A percentile compares a stretch with the other conserved stretches of the same genome.
phyloP scores from a whole-genome alignment of 495 filamentous ascomycete species.

The Lasiosphaeris hirsuta region DNA sequence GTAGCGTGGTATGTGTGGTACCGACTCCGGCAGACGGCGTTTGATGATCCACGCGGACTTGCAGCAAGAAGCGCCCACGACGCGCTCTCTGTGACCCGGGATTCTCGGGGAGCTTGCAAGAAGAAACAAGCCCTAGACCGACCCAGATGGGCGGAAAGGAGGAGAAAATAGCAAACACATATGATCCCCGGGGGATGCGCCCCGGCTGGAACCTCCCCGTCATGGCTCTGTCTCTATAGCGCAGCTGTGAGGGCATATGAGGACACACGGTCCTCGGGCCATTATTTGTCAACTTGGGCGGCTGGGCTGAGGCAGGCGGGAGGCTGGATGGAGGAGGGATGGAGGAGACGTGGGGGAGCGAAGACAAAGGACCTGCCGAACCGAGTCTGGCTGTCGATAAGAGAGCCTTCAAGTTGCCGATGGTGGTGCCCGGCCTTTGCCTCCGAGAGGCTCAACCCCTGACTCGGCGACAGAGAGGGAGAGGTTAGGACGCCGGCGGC shows the following conservation, averaged over 20 bases:
- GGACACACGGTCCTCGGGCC: not conserved
- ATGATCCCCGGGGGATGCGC: not conserved
- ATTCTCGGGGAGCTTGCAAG: not conserved
- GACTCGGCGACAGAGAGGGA: too few species aligned
- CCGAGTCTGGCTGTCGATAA: not conserved
- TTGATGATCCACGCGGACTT: conserved; percentile 11
- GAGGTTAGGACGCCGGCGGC: too few species aligned
- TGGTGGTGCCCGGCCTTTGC: too few species aligned
- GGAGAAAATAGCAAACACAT: not conserved
- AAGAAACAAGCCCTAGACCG: not conserved
- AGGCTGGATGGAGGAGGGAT: not conserved
- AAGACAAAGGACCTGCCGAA: not conserved
- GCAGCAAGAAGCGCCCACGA: conserved; percentile 1
- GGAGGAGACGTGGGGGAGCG: not conserved
- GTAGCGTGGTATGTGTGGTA: not conserved
- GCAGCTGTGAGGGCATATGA: too few species aligned
- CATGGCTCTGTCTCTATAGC: too few species aligned
- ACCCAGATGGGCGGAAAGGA: not conserved
- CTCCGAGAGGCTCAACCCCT: too few species aligned
- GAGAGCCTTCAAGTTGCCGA: not conserved
- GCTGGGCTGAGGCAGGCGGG: not conserved
- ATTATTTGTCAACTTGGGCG: not conserved
- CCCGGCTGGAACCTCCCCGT: too few species aligned
- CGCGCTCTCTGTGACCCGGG: conserved; percentile 2
- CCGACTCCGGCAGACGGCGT: conserved; percentile 1